Evolutionary conservation across 768 basidiomycete genomes (phyloP).

Genomic region (Tulasnella sp.): DNA sequence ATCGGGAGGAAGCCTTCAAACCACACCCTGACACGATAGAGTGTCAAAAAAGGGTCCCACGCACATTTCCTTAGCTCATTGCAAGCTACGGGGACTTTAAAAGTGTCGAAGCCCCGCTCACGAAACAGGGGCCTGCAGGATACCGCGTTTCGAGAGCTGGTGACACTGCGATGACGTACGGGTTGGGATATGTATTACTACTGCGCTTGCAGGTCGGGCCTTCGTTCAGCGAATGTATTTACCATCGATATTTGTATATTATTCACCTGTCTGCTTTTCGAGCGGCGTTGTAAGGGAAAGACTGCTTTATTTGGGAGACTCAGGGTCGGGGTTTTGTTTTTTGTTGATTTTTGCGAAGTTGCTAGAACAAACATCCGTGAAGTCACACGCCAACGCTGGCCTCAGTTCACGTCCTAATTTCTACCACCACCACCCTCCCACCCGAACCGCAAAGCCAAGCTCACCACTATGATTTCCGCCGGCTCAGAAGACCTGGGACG

Average conservation of each 20-base stretch:
- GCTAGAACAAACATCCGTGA: slow-evolving; percentile 2
- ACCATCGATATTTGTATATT: neutral
- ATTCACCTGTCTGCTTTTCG: neutral
- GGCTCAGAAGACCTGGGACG: neutral
- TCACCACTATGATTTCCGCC: neutral
- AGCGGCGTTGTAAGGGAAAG: neutral
- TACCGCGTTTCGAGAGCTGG: neutral
- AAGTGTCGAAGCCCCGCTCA: neutral
- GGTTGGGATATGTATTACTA: neutral
- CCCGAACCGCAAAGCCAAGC: neutral
- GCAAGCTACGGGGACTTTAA: neutral
- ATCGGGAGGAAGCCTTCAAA: neutral
- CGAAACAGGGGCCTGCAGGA: neutral
- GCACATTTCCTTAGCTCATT: neutral
- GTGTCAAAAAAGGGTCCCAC: neutral
- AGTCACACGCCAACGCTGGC: neutral
- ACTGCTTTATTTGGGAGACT: neutral
- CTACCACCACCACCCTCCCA: neutral
- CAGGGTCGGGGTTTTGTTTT: neutral
- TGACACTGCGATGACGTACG: neutral
- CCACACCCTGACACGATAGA: neutral
- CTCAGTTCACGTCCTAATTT: neutral
- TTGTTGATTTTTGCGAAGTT: neutral
- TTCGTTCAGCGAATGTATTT: neutral
- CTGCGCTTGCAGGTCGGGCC: neutral